phyloP scores from a whole-genome alignment of 371 early-diverging fungal species.

The Sporodiniella umbellata region DNA sequence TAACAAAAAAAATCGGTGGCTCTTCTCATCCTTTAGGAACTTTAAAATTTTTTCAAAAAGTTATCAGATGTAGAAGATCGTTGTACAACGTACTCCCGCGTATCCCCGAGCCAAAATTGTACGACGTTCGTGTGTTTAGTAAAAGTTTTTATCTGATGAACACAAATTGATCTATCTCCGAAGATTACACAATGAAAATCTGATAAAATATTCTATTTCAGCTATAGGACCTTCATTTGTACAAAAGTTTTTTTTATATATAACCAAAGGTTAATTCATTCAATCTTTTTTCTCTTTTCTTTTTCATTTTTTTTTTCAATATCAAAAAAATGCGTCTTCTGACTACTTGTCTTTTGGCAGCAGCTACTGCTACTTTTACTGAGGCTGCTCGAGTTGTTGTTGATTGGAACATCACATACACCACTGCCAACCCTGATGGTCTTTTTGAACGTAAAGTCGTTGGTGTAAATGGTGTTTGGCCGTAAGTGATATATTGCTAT shows the following conservation, averaged over 20 bases:
- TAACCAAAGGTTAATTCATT: background rate
- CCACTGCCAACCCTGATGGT: slow-evolving; percentile 70
- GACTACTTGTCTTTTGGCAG: slow-evolving; percentile 19
- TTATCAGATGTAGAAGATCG: slow-evolving; percentile 1
- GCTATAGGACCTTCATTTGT: background rate
- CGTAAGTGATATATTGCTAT: slow-evolving; percentile 44
- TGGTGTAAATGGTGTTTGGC: slow-evolving; percentile 75
- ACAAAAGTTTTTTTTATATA: background rate
- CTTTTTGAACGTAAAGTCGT: slow-evolving; percentile 62
- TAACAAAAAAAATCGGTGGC: slow-evolving; percentile 6
- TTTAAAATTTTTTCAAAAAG: background rate
- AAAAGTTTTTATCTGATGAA: slow-evolving; percentile 1
- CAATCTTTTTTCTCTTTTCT: slow-evolving; percentile 9
- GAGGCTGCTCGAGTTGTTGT: slow-evolving; percentile 58
- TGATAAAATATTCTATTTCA: background rate
- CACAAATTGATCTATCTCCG: background rate
- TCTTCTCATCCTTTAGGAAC: background rate
- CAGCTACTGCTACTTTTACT: slow-evolving; percentile 22
- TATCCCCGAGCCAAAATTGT: slow-evolving; percentile 1
- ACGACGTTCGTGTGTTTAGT: background rate
- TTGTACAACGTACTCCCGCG: background rate
- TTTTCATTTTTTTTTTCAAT: background rate
- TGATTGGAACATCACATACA: slow-evolving; percentile 74
- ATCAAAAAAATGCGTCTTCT: slow-evolving; percentile 20
- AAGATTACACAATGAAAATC: background rate